Conservation (phyloP, 108 stramenopile species). For the Ochromonas danica region DNA sequence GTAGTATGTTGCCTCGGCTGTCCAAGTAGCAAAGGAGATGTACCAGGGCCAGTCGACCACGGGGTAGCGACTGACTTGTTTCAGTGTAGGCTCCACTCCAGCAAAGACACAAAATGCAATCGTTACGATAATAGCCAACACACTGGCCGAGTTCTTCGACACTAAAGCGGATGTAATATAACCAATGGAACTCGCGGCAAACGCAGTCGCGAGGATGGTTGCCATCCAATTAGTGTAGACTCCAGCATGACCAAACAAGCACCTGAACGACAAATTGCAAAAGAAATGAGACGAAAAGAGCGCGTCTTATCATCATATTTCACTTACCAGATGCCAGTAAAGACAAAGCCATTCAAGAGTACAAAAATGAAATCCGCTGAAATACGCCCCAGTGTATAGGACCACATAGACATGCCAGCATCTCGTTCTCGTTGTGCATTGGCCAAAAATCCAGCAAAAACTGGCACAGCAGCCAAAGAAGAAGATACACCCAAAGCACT, state of each 20-base stretch:
- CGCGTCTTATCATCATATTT: too few species aligned
- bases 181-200: neutral
- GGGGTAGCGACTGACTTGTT: neutral
- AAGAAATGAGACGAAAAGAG: neutral
- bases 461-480: neutral
- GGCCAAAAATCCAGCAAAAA: neutral
- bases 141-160: neutral
- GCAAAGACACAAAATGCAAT: neutral
- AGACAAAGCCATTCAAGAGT: neutral
- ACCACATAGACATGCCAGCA: neutral
- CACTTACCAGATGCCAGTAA: neutral
- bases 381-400: neutral
- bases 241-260: neutral
- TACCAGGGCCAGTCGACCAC: neutral
- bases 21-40: neutral
- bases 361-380: neutral
- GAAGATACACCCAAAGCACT: neutral
- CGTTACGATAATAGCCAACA: neutral
- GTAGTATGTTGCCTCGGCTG: conserved; percentile 4
- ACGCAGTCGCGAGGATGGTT: neutral
- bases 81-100: neutral
- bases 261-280: neutral
- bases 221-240: neutral
- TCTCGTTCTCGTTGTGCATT: neutral
- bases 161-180: neutral